phyloP scores from a whole-genome alignment of 495 filamentous ascomycete genomes.

The Acidiella bohemica region DNA sequence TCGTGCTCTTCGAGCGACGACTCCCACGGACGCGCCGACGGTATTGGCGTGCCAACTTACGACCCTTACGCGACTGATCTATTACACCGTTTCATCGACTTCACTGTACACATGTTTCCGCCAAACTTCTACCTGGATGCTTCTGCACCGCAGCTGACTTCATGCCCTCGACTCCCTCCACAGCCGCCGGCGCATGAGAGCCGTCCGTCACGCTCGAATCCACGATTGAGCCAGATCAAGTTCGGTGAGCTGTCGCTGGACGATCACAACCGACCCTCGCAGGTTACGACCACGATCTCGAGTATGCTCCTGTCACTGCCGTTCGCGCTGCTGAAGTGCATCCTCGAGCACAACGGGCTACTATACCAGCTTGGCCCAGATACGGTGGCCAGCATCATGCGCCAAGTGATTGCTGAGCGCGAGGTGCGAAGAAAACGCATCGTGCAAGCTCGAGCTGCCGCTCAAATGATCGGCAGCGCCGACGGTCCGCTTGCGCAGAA shows the following conservation, averaged over 20 bases:
- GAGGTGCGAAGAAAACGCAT: slow-evolving; percentile 31
- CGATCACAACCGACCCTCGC: slow-evolving; percentile 24
- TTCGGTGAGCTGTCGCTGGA: slow-evolving; percentile 49
- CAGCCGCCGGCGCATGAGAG: slow-evolving; percentile 24
- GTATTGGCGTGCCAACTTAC: slow-evolving; percentile 9
- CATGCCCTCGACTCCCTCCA: slow-evolving; percentile 12
- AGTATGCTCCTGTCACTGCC: slow-evolving; percentile 52
- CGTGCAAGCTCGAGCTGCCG: slow-evolving; percentile 11
- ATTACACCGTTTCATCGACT: slow-evolving; percentile 23
- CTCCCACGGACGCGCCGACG: slow-evolving; percentile 6
- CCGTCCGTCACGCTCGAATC: slow-evolving; percentile 29
- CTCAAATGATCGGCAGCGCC: slow-evolving; percentile 8
- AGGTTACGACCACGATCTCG: slow-evolving; percentile 37
- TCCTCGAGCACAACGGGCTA: slow-evolving; percentile 40
- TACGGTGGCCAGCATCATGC: slow-evolving; percentile 35
- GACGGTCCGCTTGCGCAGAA: slow-evolving; percentile 22
- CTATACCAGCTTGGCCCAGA: slow-evolving; percentile 34
- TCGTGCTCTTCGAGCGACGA: slow-evolving; percentile 18
- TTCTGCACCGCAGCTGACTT: slow-evolving; percentile 22
- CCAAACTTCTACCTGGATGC: slow-evolving; percentile 22
- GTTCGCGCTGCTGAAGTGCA: slow-evolving; percentile 41
- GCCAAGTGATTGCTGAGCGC: slow-evolving; percentile 44
- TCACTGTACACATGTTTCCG: slow-evolving; percentile 23
- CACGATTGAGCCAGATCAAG: slow-evolving; percentile 45
- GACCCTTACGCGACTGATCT: slow-evolving; percentile 18